These are phyloP conservation scores for Cordyceps sp. DNA, from an alignment of 2,329 filamentous ascomycete species.

Conservation along the genomic window DNA sequence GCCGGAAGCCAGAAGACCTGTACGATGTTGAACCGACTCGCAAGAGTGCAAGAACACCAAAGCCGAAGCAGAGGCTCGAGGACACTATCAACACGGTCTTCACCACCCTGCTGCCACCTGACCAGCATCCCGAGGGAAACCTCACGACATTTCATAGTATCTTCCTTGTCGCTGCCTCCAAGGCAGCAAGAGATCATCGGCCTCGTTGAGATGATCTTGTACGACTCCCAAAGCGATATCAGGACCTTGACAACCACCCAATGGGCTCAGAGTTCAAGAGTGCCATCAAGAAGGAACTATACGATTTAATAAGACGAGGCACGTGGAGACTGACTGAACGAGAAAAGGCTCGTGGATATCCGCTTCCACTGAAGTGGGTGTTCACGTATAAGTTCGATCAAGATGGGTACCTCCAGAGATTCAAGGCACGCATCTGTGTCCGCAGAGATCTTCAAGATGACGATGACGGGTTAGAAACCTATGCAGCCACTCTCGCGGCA, in stretches of 20 bases:
- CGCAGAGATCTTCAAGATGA: background rate
- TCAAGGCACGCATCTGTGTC: conserved; percentile 2
- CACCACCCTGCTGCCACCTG: background rate
- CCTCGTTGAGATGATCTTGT: background rate
- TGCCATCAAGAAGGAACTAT: background rate
- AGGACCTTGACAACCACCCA: background rate
- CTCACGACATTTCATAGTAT: background rate
- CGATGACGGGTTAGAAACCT: background rate
- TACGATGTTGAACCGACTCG: background rate
- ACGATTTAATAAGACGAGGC: background rate
- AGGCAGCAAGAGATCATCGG: background rate
- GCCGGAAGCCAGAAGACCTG: background rate
- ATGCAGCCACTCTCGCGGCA: background rate
- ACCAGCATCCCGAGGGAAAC: background rate
- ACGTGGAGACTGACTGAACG: background rate
- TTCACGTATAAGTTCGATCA: conserved; percentile 2
- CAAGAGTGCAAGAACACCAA: background rate
- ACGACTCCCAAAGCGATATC: background rate
- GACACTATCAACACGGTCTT: no score
- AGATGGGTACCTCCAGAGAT: background rate
- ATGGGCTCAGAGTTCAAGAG: background rate
- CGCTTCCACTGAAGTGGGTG: conserved; percentile 1
- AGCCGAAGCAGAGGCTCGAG: background rate
- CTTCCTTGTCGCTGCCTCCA: background rate
- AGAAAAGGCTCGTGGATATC: background rate